A percentile compares a stretch with the other conserved stretches of the same genome.
phyloP scores from a whole-genome alignment of 139 green algal species.

The Chlorella sp. region DNA sequence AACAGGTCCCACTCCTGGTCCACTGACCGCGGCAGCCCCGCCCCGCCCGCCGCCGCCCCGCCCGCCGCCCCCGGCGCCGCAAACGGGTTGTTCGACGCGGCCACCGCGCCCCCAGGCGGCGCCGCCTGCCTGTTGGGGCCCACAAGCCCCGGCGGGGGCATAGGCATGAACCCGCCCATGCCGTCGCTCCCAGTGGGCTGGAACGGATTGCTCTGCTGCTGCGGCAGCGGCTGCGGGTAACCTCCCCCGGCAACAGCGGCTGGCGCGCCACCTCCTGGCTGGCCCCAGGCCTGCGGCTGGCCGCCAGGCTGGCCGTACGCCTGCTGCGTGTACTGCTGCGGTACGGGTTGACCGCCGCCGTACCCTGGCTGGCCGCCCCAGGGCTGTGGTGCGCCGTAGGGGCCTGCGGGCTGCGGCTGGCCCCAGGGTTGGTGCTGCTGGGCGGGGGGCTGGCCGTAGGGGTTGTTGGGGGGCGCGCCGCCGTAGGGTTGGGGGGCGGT shows the following conservation, averaged over 20 bases:
- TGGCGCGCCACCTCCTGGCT: not conserved
- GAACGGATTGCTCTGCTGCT: not conserved
- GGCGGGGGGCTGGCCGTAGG: too few relatives aligned
- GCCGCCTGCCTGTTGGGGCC: not conserved
- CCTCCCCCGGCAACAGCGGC: not conserved
- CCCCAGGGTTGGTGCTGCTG: too few relatives aligned
- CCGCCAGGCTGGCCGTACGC: not conserved
- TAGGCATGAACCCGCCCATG: not conserved
- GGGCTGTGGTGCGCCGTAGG: too few relatives aligned
- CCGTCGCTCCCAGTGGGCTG: not conserved
- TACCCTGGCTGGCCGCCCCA: not conserved
- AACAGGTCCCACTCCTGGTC: slow-evolving; percentile 26
- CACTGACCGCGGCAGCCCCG: slow-evolving; percentile 1
- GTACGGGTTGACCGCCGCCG: not conserved
- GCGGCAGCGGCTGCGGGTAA: not conserved
- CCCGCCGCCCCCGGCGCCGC: not conserved
- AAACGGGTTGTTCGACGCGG: slow-evolving; percentile 11
- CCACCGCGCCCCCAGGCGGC: not conserved
- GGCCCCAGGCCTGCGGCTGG: not conserved
- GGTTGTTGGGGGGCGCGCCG: too few relatives aligned
- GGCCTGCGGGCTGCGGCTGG: too few relatives aligned
- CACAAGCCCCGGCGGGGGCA: not conserved
- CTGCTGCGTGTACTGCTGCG: not conserved
- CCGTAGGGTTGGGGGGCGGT: too few relatives aligned
- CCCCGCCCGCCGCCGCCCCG: not conserved